phyloP scores from a whole-genome alignment of 2,329 filamentous ascomycete species.

The Alternaria rosae region DNA sequence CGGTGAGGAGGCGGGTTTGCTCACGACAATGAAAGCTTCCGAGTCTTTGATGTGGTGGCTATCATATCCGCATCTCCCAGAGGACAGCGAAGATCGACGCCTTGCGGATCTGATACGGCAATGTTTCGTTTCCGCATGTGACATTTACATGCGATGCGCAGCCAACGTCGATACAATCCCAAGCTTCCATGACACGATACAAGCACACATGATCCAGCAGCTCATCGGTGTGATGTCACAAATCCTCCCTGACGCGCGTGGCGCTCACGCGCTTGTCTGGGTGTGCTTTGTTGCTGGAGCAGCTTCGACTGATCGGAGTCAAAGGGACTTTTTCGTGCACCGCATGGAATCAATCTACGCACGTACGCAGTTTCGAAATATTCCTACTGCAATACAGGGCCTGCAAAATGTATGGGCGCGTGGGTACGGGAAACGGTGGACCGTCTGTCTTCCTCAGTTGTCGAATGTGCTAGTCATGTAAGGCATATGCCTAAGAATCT shows the following conservation, averaged over 20 bases:
- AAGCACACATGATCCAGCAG: constrained; percentile 7
- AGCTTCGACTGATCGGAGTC: constrained; percentile 15
- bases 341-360: constrained; percentile 24
- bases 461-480: constrained; percentile 28
- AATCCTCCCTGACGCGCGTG: constrained; percentile 15
- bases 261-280: constrained; percentile 30
- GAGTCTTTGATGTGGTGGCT: constrained; percentile 21
- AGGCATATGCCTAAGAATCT: background rate
- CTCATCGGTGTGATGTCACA: constrained; percentile 16
- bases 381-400: constrained; percentile 21
- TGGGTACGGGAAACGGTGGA: constrained; percentile 16
- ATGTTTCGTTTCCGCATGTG: constrained; percentile 23
- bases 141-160: constrained; percentile 23
- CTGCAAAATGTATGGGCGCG: constrained; percentile 22
- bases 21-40: constrained; percentile 13
- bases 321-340: constrained; percentile 23
- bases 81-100: constrained; percentile 13
- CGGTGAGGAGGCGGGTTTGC: constrained; percentile 16
- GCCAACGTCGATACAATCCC: background rate
- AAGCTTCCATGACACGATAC: background rate
- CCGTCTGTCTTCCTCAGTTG: constrained; percentile 14
- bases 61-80: constrained; percentile 13
- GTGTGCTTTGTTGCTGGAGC: constrained; percentile 31
- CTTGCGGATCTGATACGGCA: constrained; percentile 17
- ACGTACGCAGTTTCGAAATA: constrained; percentile 26